Evolutionary conservation across 2,329 filamentous ascomycete genomes (phyloP).

Genomic region (Thermothelomyces thermophilus): DNA sequence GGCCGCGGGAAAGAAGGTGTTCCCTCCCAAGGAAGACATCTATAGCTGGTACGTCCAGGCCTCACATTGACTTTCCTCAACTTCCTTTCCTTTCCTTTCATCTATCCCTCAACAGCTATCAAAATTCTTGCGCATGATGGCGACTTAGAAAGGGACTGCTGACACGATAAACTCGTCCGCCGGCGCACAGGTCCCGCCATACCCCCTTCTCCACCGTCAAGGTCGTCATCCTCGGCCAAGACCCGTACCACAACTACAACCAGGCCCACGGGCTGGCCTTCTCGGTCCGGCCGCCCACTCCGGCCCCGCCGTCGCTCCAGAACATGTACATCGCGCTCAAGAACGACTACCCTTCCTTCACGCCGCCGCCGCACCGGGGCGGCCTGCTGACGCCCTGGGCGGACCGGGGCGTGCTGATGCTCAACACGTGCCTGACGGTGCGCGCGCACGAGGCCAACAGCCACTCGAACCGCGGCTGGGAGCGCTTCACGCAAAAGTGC

Average conservation of each 20-base stretch:
- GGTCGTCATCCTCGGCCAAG: constrained; percentile 88
- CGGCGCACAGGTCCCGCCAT: constrained; percentile 75
- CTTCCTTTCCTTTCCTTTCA: constrained; percentile 12
- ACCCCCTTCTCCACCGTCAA: constrained; percentile 86
- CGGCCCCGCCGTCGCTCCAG: constrained; percentile 78
- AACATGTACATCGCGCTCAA: constrained; percentile 91
- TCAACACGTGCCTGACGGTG: constrained; percentile 94
- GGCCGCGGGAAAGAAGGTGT: constrained; percentile 67
- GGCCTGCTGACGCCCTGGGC: constrained; percentile 92
- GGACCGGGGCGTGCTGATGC: constrained; percentile 80
- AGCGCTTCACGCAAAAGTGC: constrained; percentile 82
- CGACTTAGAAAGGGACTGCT: too few species aligned
- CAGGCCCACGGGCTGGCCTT: constrained; percentile 96
- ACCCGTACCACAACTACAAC: constrained; percentile 92
- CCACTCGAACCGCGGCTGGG: constrained; percentile 85
- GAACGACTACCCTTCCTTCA: constrained; percentile 80
- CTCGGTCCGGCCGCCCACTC: constrained; percentile 83
- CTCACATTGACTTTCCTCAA: too few species aligned
- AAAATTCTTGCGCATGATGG: too few species aligned
- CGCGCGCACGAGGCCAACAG: constrained; percentile 81
- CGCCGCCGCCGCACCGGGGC: constrained; percentile 65
- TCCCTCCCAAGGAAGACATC: constrained; percentile 80
- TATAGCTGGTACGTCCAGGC: constrained; percentile 84
- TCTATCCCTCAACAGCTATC: too few species aligned
- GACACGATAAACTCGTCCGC: background rate